These are phyloP conservation scores for Calonectria pteridis DNA, from an alignment of 2,329 filamentous ascomycete species.

Conservation along the genomic window DNA sequence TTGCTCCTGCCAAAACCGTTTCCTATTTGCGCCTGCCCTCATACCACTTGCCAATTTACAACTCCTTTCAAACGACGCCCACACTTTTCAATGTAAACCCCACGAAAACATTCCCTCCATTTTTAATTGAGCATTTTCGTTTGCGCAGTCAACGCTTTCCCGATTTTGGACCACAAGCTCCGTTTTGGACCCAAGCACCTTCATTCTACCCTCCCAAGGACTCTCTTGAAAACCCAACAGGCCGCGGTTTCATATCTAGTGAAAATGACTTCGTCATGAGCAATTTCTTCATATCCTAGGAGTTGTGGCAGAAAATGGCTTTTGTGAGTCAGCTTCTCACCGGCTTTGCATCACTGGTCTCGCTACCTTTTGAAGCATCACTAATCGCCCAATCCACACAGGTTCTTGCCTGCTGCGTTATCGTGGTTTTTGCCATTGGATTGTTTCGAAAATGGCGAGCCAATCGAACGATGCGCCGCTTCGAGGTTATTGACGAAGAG, in stretches of 20 bases:
- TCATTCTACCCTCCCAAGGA: not conserved
- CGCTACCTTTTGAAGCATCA: not conserved
- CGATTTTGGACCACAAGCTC: slow-evolving; percentile 25
- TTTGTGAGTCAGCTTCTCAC: slow-evolving; percentile 72
- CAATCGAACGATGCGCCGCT: slow-evolving; percentile 66
- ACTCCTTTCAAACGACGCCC: not conserved
- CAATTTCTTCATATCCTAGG: slow-evolving; percentile 77
- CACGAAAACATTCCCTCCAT: not conserved
- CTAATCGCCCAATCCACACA: slow-evolving; percentile 50
- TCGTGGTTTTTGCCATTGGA: slow-evolving; percentile 76
- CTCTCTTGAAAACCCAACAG: not conserved
- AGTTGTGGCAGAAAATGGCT: slow-evolving; percentile 89
- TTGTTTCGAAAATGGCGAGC: slow-evolving; percentile 75
- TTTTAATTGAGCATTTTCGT: not conserved
- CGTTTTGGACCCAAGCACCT: slow-evolving; percentile 33
- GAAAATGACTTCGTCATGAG: slow-evolving; percentile 42
- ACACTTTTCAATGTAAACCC: not conserved
- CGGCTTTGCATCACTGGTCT: not conserved
- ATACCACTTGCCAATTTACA: not conserved
- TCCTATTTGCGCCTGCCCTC: not conserved
- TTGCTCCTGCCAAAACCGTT: not conserved
- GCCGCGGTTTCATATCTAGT: slow-evolving; percentile 10
- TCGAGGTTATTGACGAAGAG: slow-evolving; percentile 75
- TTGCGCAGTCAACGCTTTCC: not conserved
- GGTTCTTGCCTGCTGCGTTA: slow-evolving; percentile 80